These are phyloP conservation scores for Alloteropsis semialata DNA, from an alignment of 176 grass and related monocot species.

Conservation along the genomic window DNA sequence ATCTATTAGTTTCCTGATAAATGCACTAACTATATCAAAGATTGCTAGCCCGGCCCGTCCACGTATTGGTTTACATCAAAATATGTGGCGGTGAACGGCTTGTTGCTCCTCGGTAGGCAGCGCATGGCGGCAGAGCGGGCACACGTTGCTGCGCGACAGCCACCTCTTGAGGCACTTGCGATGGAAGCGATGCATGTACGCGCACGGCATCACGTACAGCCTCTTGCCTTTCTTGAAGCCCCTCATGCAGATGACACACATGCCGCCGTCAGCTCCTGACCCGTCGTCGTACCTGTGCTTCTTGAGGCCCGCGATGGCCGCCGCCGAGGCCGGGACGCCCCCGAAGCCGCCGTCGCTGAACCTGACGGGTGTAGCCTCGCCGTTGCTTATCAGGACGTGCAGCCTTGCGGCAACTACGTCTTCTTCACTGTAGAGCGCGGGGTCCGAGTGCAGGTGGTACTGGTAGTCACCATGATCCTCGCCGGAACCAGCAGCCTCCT, in stretches of 20 bases:
- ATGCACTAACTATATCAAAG: too few species aligned
- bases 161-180: not conserved
- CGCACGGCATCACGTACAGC: not conserved
- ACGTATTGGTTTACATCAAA: too few species aligned
- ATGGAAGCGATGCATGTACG: not conserved
- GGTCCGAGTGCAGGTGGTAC: too few species aligned
- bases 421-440: not conserved
- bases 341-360: not conserved
- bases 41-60: too few species aligned
- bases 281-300: not conserved
- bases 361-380: not conserved
- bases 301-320: not conserved
- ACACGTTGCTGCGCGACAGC: not conserved
- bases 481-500: too few species aligned
- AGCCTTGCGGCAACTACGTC: not conserved
- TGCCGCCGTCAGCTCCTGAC: not conserved
- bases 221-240: not conserved
- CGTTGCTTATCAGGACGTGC: not conserved
- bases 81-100: too few species aligned
- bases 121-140: slow-evolving; percentile 9
- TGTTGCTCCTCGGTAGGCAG: not conserved
- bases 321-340: not conserved
- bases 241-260: not conserved
- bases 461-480: too few species aligned
- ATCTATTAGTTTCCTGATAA: too few species aligned